Conservation (phyloP, 2,329 filamentous ascomycete genomes). For the Tolypocladium tundrense region DNA sequence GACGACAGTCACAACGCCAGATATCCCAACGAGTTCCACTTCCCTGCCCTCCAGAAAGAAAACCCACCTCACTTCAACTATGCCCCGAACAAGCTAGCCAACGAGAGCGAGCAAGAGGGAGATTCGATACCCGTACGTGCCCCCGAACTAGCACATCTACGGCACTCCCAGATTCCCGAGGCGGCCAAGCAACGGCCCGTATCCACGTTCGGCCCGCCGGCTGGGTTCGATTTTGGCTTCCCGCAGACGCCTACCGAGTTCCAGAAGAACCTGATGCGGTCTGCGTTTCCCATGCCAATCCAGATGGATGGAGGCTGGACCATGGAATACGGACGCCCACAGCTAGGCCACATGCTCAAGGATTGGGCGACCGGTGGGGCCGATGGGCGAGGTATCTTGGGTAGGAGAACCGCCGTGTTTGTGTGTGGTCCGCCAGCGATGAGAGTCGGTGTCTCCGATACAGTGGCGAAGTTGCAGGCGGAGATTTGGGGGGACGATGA, state of each 20-base stretch:
- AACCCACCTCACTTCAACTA: conserved; percentile 50
- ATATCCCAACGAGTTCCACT: conserved; percentile 40
- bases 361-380: conserved; percentile 66
- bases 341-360: conserved; percentile 77
- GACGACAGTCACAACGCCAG: conserved; percentile 8
- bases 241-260: conserved; percentile 76
- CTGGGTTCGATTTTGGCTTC: conserved; percentile 71
- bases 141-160: conserved; percentile 48
- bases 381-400: conserved; percentile 60
- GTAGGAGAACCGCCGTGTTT: conserved; percentile 76
- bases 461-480: conserved; percentile 71
- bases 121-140: conserved; percentile 25
- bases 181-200: conserved; percentile 31
- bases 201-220: conserved; percentile 48
- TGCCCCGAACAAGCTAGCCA: conserved; percentile 29
- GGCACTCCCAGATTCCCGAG: conserved; percentile 30
- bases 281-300: conserved; percentile 65
- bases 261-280: conserved; percentile 83
- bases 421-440: conserved; percentile 85
- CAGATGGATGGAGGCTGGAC: conserved; percentile 73
- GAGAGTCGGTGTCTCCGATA: conserved; percentile 78
- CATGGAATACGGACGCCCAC: conserved; percentile 84
- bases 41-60: conserved; percentile 40
- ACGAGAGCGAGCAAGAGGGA: conserved; percentile 9
- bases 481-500: conserved; percentile 71